Evolutionary conservation across 768 basidiomycete genomes (phyloP).

Genomic region (Macrolepiota albuminosa): DNA sequence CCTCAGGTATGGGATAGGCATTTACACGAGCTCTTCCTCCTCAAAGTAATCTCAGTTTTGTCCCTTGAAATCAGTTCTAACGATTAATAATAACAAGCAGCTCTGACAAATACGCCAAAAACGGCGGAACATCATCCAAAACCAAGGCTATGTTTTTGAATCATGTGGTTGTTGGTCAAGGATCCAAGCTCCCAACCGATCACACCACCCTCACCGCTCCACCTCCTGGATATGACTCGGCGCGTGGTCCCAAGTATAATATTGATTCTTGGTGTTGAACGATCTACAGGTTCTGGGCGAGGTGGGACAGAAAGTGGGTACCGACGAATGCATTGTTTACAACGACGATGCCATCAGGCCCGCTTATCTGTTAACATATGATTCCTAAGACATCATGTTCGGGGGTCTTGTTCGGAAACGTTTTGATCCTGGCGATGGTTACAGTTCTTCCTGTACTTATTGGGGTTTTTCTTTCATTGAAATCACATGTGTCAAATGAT

Average conservation of each 20-base stretch:
- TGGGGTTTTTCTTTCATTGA: not conserved
- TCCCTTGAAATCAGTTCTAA: not conserved
- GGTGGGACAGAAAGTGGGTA: not conserved
- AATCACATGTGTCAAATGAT: not conserved
- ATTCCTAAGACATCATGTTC: not conserved
- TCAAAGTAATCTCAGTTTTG: conserved; percentile 48
- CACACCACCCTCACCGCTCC: not conserved
- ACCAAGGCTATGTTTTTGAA: not conserved
- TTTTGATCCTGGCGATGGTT: not conserved
- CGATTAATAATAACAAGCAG: not conserved
- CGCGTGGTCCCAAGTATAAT: not conserved
- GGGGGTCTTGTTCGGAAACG: not conserved
- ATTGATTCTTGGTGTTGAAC: too few species aligned
- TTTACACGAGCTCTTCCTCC: conserved; percentile 73
- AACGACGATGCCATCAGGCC: not conserved
- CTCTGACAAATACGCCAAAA: not conserved
- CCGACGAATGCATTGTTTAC: not conserved
- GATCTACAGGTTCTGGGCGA: not conserved
- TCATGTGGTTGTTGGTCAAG: not conserved
- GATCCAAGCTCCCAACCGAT: not conserved
- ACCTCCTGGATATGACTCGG: conserved; percentile 1
- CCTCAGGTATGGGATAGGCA: conserved; percentile 59
- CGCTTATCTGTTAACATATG: not conserved
- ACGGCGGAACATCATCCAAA: not conserved
- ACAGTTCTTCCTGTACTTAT: not conserved